phyloP scores from a whole-genome alignment of 2,329 filamentous ascomycete genomes.

The Neurospora crassa region DNA sequence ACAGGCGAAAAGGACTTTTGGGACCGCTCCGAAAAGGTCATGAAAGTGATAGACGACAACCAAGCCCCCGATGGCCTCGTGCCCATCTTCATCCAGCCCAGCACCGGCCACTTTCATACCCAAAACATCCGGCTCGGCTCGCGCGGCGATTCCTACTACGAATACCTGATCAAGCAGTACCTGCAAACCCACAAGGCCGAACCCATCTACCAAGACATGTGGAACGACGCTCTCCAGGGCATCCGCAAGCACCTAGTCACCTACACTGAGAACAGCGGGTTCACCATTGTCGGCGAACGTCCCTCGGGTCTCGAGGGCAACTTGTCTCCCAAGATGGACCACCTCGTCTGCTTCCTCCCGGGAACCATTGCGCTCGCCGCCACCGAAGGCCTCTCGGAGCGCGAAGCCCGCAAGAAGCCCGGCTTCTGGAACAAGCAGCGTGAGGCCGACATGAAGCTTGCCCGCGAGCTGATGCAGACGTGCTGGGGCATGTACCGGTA shows the following conservation, averaged over 20 bases:
- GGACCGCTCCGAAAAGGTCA: constrained; percentile 84
- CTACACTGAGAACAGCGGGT: constrained; percentile 68
- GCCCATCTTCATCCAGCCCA: constrained; percentile 82
- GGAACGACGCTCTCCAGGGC: constrained; percentile 75
- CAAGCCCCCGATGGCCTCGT: constrained; percentile 71
- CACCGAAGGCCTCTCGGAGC: constrained; percentile 68
- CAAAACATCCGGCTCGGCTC: constrained; percentile 89
- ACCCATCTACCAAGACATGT: constrained; percentile 80
- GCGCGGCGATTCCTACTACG: constrained; percentile 94
- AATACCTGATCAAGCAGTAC: constrained; percentile 98
- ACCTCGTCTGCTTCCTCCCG: constrained; percentile 94
- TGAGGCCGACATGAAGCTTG: constrained; percentile 79
- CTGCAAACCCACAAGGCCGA: constrained; percentile 86
- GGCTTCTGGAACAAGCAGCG: constrained; percentile 64
- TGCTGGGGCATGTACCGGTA: constrained; percentile 97
- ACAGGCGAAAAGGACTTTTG: constrained; percentile 90
- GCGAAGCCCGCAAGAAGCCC: constrained; percentile 61
- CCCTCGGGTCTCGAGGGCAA: constrained; percentile 58
- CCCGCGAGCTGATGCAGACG: constrained; percentile 86
- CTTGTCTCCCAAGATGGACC: constrained; percentile 90
- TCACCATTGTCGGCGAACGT: constrained; percentile 86
- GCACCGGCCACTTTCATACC: constrained; percentile 71
- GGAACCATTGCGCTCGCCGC: constrained; percentile 87
- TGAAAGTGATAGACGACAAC: constrained; percentile 82
- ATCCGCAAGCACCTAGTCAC: constrained; percentile 88